Evolutionary conservation across 2,329 filamentous ascomycete genomes (phyloP), one percentile per base, ranked within the genome.

Genomic region (Diaporthe vexans): DNA sequence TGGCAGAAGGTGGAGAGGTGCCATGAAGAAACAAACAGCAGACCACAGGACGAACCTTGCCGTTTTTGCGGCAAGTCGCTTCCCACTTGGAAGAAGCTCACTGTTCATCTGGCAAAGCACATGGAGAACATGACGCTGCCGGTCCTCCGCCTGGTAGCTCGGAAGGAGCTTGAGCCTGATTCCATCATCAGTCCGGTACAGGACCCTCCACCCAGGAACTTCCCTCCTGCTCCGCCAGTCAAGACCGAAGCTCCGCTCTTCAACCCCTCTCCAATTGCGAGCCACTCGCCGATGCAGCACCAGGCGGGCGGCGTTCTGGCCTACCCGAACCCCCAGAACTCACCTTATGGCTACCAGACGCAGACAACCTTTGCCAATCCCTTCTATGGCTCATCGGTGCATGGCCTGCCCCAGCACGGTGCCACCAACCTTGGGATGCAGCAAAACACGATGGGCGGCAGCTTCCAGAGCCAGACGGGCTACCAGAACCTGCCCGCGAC

Each of bases 121-220:
- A 97, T 98, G 95, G 95, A 98, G 82, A 92, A 95, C 77, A 94
- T 98, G 80, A 94, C 94, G 79, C 89, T 98, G 80, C 95, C 95
- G 0, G 90, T 98, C 43, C 86, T 97, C 73, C 85, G 86, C 21
- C 85, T 92, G 3, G 90, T 92, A 4, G 86, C 86, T 43, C 78
- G 77, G 37, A 80, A 78, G 74, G 80, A 82, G 21, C 83, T 92
- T 24, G 86, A 88, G 33, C 86, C 87, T 10, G 90, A 93, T 78
- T 93, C 91, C 29, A 86, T 93, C 76, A 92, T 94, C 81, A 93
- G 91, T 79, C 92, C 92, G 0, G 86, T 93, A 2, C 91, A 92
- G 77, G 90, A 91, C 58, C 86, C 84, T 1, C 86, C 87, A 10
- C 85, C 84, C 13, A 84, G 86, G 52, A 77, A 78, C 1, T 82